Evolutionary conservation across 306 rosid genomes (phyloP).

Genomic region (Pterocarpus santalinus): DNA sequence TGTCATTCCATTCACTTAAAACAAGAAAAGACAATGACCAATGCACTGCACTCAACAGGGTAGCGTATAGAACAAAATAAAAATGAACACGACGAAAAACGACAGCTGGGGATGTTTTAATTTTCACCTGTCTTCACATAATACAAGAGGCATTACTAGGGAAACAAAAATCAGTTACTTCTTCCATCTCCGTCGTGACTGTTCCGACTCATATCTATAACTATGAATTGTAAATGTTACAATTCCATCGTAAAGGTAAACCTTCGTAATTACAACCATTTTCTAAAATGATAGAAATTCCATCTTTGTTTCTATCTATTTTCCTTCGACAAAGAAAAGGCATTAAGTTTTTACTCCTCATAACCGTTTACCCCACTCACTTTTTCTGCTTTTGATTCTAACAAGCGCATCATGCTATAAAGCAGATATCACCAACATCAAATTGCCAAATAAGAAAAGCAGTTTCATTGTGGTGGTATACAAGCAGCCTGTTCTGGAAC

Average conservation of each 20-base stretch:
- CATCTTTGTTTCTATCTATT: slow-evolving; percentile 26
- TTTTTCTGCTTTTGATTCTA: slow-evolving; percentile 40
- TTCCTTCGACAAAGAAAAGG: background rate
- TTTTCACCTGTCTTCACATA: background rate
- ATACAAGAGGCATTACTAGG: background rate
- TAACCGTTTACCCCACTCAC: background rate
- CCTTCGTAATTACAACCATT: background rate
- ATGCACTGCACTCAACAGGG: no score
- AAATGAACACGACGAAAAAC: no score
- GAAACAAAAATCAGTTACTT: background rate
- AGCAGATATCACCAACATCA: slow-evolving; percentile 10
- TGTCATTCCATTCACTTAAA: no score
- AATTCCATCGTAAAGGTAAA: slow-evolving; percentile 18
- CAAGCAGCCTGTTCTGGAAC: no score
- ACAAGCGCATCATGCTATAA: slow-evolving; percentile 21
- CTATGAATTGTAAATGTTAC: background rate
- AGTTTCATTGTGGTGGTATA: no score
- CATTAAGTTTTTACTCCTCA: background rate
- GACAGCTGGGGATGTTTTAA: background rate
- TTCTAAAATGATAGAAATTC: background rate
- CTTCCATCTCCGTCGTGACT: background rate
- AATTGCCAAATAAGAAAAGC: slow-evolving; percentile 27
- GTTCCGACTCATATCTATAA: background rate
- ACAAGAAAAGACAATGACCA: no score
- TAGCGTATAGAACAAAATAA: no score